These are phyloP conservation scores for Amanita muscaria DNA, from an alignment of 768 basidiomycete species.

Conservation along the genomic window DNA sequence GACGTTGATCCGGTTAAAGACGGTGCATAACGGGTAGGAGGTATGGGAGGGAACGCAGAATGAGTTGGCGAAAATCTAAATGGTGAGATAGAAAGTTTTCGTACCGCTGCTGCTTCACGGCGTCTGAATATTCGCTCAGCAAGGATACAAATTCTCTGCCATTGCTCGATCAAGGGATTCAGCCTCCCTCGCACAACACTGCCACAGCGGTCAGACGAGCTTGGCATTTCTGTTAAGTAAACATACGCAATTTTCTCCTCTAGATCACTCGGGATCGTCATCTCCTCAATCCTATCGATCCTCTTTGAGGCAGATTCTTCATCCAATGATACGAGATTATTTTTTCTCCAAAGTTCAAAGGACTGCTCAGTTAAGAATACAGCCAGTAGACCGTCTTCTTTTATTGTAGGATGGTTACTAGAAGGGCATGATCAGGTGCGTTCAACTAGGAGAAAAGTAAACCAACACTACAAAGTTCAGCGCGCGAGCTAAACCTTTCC, in stretches of 20 bases:
- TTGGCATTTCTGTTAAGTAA: neutral
- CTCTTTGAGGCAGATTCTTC: constrained; percentile 82
- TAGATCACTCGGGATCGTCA: constrained; percentile 87
- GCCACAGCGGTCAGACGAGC: constrained; percentile 10
- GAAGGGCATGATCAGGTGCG: constrained; percentile 3
- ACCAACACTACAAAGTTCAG: constrained; percentile 71
- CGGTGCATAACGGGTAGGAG: constrained; percentile 23
- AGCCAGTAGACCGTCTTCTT: constrained; percentile 75
- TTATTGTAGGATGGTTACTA: constrained; percentile 86
- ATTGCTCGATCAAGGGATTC: constrained; percentile 75
- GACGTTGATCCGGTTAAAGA: constrained; percentile 20
- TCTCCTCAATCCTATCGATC: constrained; percentile 77
- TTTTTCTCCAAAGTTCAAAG: constrained; percentile 84
- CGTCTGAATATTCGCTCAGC: constrained; percentile 85
- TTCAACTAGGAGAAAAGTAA: neutral
- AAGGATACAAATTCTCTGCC: constrained; percentile 84
- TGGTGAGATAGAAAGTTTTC: constrained; percentile 54
- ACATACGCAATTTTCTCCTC: constrained; percentile 79
- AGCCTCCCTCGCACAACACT: constrained; percentile 74
- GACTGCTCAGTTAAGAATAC: constrained; percentile 78
- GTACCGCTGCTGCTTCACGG: constrained; percentile 88
- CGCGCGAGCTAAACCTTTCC: constrained; percentile 74
- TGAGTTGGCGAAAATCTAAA: constrained; percentile 63
- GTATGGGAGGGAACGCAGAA: constrained; percentile 43
- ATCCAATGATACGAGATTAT: constrained; percentile 64